A percentile compares a stretch with the other conserved stretches of the same genome.
phyloP scores from a whole-genome alignment of 2,329 filamentous ascomycete species.

The Chaetomium olivaceum region DNA sequence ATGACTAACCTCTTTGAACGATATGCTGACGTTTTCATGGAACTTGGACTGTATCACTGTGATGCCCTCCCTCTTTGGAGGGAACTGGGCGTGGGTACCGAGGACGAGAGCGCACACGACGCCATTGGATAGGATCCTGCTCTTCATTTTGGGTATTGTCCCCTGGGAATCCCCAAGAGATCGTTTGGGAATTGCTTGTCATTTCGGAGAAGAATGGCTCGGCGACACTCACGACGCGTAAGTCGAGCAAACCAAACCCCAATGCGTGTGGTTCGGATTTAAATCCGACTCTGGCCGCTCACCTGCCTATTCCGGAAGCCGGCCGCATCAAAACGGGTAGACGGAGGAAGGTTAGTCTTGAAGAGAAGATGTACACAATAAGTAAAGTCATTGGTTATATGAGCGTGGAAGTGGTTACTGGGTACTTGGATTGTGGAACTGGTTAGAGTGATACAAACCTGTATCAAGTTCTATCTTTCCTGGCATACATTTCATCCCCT shows the following conservation, averaged over 20 bases:
- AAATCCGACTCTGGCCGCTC: neutral
- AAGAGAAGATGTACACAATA: neutral
- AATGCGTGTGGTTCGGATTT: neutral
- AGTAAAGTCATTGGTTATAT: neutral
- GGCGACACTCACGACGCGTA: neutral
- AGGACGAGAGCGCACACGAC: neutral
- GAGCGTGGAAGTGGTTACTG: neutral
- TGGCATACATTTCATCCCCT: neutral
- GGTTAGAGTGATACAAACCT: neutral
- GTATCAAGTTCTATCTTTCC: neutral
- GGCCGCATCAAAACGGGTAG: neutral
- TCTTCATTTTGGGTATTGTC: neutral
- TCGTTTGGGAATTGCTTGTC: neutral
- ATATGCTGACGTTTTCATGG: constrained; percentile 59
- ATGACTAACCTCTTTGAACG: constrained; percentile 53
- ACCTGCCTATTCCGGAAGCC: constrained; percentile 9
- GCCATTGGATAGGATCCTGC: neutral
- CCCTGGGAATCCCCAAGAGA: too few relatives aligned
- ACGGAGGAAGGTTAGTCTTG: neutral
- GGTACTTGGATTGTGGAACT: neutral
- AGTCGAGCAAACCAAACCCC: neutral
- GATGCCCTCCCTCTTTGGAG: constrained; percentile 34
- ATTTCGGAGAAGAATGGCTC: neutral
- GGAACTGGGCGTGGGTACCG: constrained; percentile 29
- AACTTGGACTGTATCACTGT: constrained; percentile 57